Evolutionary conservation across 2,329 filamentous ascomycete species (phyloP), one percentile per base, ranked within the genome.

Genomic region (Curvularia sp.): DNA sequence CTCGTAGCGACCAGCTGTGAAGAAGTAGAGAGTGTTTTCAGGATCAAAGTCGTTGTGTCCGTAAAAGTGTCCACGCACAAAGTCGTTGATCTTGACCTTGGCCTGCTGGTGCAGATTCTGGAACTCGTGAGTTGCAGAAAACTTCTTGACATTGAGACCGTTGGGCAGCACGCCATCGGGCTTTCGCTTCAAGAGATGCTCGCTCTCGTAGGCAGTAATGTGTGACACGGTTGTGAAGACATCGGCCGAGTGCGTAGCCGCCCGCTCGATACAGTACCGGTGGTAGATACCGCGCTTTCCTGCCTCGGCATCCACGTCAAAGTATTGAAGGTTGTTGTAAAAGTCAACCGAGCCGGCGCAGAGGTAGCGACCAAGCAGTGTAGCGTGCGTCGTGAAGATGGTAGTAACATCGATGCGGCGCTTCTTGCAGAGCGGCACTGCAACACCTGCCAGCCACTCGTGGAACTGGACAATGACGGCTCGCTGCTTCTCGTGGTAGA

Each of bases 181-280:
- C 81, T 98, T 98, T 65, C 95, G 90, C 85, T 98, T 98, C 65
- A 99, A 85, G 68, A 99, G 80, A 80, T 99, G 94, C 82, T 99
- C 95, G 72, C 92, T 96, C 80, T 99, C 95, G 79, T 96, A 98
- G 9, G 95, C 95, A 4, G 95, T 99, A 74, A 99, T 98, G 78
- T 98, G 95, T 18, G 94, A 98, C 60, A 99, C 95, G 1, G 95
- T 99, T 22, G 95, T 99, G 81, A 99, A 98, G 71, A 99, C 95
- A 79, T 99, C 95, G 67, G 90, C 91, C 6, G 92, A 86, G 77
- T 99, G 95, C 20, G 95, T 89, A 22, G 94, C 92, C 47, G 92
- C 94, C 64, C 95, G 89, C 81, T 99, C 95, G 72, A 99, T 96
- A 81, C 95, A 98, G 83, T 98, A 98, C 60, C 95, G 85, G 81